phyloP scores from a whole-genome alignment of 176 grass and related monocot genomes.

The Melocanna baccifera region DNA sequence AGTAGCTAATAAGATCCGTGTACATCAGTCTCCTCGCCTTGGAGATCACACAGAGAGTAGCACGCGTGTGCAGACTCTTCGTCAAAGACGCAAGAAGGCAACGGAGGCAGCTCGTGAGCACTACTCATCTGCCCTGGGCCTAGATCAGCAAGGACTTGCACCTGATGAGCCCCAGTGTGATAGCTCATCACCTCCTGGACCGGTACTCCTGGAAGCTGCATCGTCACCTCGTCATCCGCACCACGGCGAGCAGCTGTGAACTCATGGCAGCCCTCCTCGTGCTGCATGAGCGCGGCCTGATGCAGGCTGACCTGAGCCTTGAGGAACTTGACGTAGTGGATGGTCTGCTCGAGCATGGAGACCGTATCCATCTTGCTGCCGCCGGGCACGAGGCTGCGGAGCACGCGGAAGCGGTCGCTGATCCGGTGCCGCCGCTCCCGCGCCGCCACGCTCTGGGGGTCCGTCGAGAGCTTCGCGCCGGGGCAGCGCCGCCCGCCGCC shows the following conservation, averaged over 20 bases:
- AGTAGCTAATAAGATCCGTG: conserved; percentile 38
- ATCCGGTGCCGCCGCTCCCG: conserved; percentile 81
- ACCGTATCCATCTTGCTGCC: conserved; percentile 98
- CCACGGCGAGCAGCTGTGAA: neutral
- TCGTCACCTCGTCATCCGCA: neutral
- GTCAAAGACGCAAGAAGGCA: conserved; percentile 43
- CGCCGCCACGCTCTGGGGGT: conserved; percentile 94
- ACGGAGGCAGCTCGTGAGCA: conserved; percentile 50
- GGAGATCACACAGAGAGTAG: conserved; percentile 35
- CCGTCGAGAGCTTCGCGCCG: conserved; percentile 71
- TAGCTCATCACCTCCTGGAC: conserved; percentile 24
- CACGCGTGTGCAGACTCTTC: conserved; percentile 27
- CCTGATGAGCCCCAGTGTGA: neutral
- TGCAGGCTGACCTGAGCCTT: conserved; percentile 81
- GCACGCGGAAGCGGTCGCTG: conserved; percentile 87
- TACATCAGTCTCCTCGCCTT: conserved; percentile 32
- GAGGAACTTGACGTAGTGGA: conserved; percentile 98
- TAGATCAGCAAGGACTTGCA: conserved; percentile 21
- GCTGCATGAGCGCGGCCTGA: conserved; percentile 58
- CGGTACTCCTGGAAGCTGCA: neutral
- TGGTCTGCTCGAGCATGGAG: conserved; percentile 95
- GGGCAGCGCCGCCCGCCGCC: conserved; percentile 48
- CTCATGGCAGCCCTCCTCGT: conserved; percentile 41
- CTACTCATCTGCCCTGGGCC: conserved; percentile 23
- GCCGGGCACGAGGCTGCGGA: conserved; percentile 81